These are phyloP conservation scores for Agrostemma githago DNA, from an alignment of 148 eudicot species.

Conservation along the genomic window DNA sequence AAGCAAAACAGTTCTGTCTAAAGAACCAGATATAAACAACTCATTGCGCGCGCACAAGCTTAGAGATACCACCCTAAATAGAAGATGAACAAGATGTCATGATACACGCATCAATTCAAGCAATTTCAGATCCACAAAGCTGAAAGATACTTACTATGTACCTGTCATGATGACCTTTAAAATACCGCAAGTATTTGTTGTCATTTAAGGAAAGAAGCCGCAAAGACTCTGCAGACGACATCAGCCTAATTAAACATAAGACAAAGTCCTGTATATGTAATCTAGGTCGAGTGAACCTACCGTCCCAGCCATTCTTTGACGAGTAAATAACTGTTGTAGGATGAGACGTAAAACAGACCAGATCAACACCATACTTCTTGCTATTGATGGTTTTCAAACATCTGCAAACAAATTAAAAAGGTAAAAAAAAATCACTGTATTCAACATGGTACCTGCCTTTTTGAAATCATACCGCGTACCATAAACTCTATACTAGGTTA, in stretches of 20 bases:
- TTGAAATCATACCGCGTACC: no score
- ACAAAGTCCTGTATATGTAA: not conserved
- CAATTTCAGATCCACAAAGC: slow-evolving; percentile 1
- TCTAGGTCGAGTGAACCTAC: slow-evolving; percentile 37
- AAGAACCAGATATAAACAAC: slow-evolving; percentile 79
- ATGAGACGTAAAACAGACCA: slow-evolving; percentile 88
- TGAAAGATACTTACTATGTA: slow-evolving; percentile 15
- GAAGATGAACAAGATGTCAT: slow-evolving; percentile 18
- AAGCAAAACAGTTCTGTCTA: slow-evolving; percentile 84
- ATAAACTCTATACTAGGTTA: no score
- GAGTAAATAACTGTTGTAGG: slow-evolving; percentile 97
- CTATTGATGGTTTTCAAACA: slow-evolving; percentile 97
- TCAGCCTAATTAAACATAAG: slow-evolving; percentile 1
- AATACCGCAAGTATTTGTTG: slow-evolving; percentile 92
- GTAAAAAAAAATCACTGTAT: no score
- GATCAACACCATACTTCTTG: slow-evolving; percentile 96
- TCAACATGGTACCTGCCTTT: no score
- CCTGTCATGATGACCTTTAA: slow-evolving; percentile 99
- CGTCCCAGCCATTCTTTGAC: slow-evolving; percentile 99
- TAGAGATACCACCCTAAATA: slow-evolving; percentile 79
- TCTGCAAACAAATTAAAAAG: slow-evolving; percentile 31
- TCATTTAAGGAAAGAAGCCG: slow-evolving; percentile 95
- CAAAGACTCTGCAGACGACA: slow-evolving; percentile 62
- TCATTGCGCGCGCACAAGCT: slow-evolving; percentile 89
- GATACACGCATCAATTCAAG: slow-evolving; percentile 8